Evolutionary conservation across 148 eudicot species (phyloP).

Genomic region (Selenicereus undatus): DNA sequence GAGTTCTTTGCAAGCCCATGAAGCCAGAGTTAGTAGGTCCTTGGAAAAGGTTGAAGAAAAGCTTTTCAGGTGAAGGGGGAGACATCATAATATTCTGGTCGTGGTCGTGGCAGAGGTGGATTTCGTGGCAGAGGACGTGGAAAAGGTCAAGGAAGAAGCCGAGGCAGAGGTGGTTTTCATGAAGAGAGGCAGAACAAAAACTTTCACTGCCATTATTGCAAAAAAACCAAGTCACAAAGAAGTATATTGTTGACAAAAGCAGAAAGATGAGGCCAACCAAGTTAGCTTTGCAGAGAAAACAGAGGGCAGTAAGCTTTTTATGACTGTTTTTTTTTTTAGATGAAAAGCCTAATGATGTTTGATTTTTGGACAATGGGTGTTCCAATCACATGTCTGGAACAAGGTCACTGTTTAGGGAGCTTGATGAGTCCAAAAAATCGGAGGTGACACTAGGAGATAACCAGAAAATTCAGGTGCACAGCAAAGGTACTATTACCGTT

Average conservation of each 20-base stretch:
- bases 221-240: background rate
- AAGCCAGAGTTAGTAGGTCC: too few relatives aligned
- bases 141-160: background rate
- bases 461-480: background rate
- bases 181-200: background rate
- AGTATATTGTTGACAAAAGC: background rate
- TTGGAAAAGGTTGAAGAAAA: too few relatives aligned
- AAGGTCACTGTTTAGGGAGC: background rate
- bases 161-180: background rate
- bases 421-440: background rate
- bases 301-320: background rate
- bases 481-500: too few relatives aligned
- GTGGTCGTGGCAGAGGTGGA: too few relatives aligned
- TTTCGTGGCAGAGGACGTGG: background rate
- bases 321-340: background rate
- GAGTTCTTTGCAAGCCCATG: too few relatives aligned
- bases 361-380: background rate
- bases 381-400: constrained; percentile 8
- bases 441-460: background rate
- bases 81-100: too few relatives aligned
- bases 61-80: too few relatives aligned
- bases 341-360: background rate
- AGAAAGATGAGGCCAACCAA: background rate
- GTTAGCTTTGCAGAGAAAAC: background rate
- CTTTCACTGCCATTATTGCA: background rate